These are phyloP conservation scores for Castanopsis chinensis DNA, from an alignment of 306 rosid genomes.

Conservation along the genomic window DNA sequence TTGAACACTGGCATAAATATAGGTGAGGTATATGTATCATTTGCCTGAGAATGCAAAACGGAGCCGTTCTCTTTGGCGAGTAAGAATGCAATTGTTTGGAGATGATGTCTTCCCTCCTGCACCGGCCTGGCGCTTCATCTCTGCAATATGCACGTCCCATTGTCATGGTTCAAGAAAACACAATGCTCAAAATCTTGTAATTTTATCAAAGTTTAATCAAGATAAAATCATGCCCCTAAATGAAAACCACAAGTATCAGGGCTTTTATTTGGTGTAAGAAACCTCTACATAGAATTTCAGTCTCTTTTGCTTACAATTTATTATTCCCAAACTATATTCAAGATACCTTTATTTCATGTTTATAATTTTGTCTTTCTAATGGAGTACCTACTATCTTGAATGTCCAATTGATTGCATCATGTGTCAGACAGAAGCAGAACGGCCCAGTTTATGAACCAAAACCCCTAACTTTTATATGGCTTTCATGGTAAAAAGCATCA, in stretches of 20 bases:
- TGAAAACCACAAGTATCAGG: background rate
- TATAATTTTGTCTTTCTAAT: background rate
- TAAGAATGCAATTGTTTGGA: slow-evolving; percentile 48
- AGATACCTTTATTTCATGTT: background rate
- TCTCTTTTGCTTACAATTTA: background rate
- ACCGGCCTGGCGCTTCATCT: slow-evolving; percentile 70
- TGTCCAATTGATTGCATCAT: background rate
- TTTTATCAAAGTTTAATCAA: background rate
- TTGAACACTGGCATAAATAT: slow-evolving; percentile 28
- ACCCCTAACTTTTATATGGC: background rate
- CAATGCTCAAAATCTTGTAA: slow-evolving; percentile 9
- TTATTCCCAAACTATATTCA: background rate
- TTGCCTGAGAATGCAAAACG: slow-evolving; percentile 33
- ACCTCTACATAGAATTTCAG: slow-evolving; percentile 6
- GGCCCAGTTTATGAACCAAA: background rate
- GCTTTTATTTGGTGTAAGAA: background rate
- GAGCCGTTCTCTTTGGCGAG: slow-evolving; percentile 32
- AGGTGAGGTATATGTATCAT: slow-evolving; percentile 25
- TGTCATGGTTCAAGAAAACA: slow-evolving; percentile 21
- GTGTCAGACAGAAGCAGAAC: background rate
- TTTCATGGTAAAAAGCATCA: background rate
- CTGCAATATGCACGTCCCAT: slow-evolving; percentile 45
- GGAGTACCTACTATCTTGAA: background rate
- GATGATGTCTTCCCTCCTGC: slow-evolving; percentile 64
- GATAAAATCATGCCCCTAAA: background rate